Evolutionary conservation across 768 basidiomycete species (phyloP), one percentile per base, ranked within the genome.

Genomic region (Collybia nuda): DNA sequence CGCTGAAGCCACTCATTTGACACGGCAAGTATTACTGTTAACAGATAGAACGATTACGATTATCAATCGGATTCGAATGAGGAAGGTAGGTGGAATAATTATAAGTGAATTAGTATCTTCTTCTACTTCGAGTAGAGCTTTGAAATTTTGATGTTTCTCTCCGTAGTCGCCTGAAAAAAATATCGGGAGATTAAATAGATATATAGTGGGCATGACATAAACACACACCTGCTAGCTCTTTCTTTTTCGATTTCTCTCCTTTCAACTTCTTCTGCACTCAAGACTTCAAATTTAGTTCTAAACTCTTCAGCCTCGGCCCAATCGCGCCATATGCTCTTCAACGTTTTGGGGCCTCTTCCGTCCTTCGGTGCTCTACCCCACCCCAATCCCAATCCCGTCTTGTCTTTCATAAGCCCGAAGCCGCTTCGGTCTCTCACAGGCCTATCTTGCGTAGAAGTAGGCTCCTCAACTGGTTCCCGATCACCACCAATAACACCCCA

Each of bases 271-370:
- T 98, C 97, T 17, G 85, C 80, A 2, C 76, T 91, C 55, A 98
- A 64, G 56, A 90, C 86, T 67, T 97, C 86, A 65, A 97, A 87
- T 44, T 84, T 77, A 35, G 97, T 98, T 55, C 82, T 79, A 66
- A 91, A 97, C 65, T 95, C 92, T 62, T 90, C 90, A 29, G 88
- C 84, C 64, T 97, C 96, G 28, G 77, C 79, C 93, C 94, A 98
- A 64, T 98, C 96, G 40, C 94, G 73, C 96, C 96, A 98, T 2
- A 95, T 88, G 50, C 94, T 90, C 67, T 82, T 81, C 42, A 98
- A 69, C 24, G 79, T 73, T 67, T 89, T 92, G 6, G 93, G 89
- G 2, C 93, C 95, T 23, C 85, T 72, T 15, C 86, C 88, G 51
- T 87, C 87, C 55, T 79, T 84, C n/a, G 85, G 86, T 19, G 82